Conservation (phyloP, 1,284 basidiomycete species). For the Sporisorium scitamineum region DNA sequence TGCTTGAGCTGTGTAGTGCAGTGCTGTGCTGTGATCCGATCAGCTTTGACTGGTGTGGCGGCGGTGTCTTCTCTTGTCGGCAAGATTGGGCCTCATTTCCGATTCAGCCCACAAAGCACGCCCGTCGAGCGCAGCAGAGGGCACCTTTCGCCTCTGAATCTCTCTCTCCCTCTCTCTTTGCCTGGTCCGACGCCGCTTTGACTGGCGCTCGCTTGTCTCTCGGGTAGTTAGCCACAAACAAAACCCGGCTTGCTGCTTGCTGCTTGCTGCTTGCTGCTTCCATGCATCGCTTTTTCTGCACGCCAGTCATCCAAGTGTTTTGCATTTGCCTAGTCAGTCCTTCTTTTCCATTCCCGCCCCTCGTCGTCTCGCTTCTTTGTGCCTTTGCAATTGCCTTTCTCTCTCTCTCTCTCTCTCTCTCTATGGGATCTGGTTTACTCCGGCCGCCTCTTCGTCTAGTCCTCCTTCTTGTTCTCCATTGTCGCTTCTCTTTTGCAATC, state of each 20-base stretch:
- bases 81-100: background rate
- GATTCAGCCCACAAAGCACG: conserved; percentile 4
- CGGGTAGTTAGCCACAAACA: conserved; percentile 31
- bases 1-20: too few species aligned
- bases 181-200: background rate
- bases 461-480: background rate
- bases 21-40: too few species aligned
- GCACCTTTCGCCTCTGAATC: too few species aligned
- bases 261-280: too few species aligned
- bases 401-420: background rate
- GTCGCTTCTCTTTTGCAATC: background rate
- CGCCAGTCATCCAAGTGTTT: conserved; percentile 3
- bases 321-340: too few species aligned
- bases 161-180: background rate
- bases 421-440: background rate
- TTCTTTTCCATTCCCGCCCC: background rate
- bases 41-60: too few species aligned
- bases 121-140: background rate
- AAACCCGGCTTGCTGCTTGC: conserved; percentile 37
- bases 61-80: too few species aligned
- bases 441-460: background rate
- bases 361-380: background rate
- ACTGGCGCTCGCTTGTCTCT: conserved; percentile 12
- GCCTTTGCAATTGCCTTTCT: background rate
- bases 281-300: conserved; percentile 26